A percentile compares a stretch with the other conserved stretches of the same genome.
Conservation (phyloP, 2,329 filamentous ascomycete species). For the Fusarium circinatum region DNA sequence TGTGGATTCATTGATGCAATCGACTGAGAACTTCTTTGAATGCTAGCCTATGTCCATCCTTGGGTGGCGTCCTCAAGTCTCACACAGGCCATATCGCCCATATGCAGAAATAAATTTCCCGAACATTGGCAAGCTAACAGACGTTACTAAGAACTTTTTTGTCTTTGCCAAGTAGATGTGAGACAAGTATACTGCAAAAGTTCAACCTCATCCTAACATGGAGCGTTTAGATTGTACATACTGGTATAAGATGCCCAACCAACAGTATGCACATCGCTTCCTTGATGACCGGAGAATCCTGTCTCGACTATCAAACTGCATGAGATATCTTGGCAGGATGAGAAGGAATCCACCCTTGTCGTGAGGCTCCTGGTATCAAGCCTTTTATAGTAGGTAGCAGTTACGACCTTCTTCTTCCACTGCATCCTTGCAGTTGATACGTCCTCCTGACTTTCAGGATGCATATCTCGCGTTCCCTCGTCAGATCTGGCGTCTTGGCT, state of each 20-base stretch:
- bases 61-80: neutral
- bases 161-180: slow-evolving; percentile 5
- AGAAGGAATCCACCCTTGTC: slow-evolving; percentile 15
- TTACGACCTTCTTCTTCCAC: slow-evolving; percentile 36
- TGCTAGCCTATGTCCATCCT: neutral
- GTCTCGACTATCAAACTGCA: slow-evolving; percentile 6
- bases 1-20: neutral
- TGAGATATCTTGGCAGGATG: slow-evolving; percentile 14
- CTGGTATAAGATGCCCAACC: neutral
- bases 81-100: neutral
- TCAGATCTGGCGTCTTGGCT: slow-evolving; percentile 23
- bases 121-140: slow-evolving; percentile 14
- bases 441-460: slow-evolving; percentile 15
- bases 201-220: neutral
- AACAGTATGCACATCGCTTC: slow-evolving; percentile 1
- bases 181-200: slow-evolving; percentile 19
- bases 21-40: neutral
- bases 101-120: slow-evolving; percentile 7
- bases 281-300: neutral
- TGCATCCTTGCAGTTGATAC: slow-evolving; percentile 27
- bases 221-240: neutral
- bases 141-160: slow-evolving; percentile 5
- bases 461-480: slow-evolving; percentile 2
- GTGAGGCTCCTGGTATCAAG: slow-evolving; percentile 28
- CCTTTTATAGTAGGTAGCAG: slow-evolving; percentile 29